phyloP scores from a whole-genome alignment of 768 basidiomycete species.

The Lactarius akahatsu region DNA sequence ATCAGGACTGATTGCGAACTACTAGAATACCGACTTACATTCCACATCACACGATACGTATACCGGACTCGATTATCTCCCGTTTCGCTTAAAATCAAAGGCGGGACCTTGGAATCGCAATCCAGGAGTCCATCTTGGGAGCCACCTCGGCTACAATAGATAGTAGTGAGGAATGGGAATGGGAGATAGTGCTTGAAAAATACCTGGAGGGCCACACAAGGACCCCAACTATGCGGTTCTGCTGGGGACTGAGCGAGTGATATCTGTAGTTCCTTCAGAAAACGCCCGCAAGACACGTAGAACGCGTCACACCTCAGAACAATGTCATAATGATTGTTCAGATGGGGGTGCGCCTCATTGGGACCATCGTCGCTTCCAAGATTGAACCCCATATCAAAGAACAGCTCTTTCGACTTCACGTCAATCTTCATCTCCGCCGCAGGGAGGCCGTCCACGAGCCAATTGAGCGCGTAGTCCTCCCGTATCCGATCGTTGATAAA shows the following conservation, averaged over 20 bases:
- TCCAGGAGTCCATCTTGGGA: conserved; percentile 49
- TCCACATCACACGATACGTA: conserved; percentile 87
- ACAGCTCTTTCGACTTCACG: conserved; percentile 72
- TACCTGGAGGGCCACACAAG: conserved; percentile 74
- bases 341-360: conserved; percentile 56
- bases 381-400: conserved; percentile 94
- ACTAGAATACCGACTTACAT: conserved; percentile 47
- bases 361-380: conserved; percentile 70
- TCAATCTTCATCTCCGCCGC: conserved; percentile 92
- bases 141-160: conserved; percentile 58
- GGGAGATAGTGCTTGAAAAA: neutral
- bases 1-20: conserved; percentile 2
- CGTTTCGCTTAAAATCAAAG: conserved; percentile 62
- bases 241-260: conserved; percentile 64
- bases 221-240: conserved; percentile 90
- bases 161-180: neutral
- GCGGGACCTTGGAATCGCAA: conserved; percentile 50
- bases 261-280: conserved; percentile 52
- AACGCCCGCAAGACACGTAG: neutral
- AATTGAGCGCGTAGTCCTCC: conserved; percentile 92
- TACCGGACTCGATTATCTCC: conserved; percentile 67
- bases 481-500: conserved; percentile 91
- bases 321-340: conserved; percentile 94
- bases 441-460: conserved; percentile 92
- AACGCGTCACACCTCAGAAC: conserved; percentile 56